Evolutionary conservation across 805 yeast species (phyloP), one percentile per base, ranked within the genome.

Genomic region (Nakazawaea pomicola): DNA sequence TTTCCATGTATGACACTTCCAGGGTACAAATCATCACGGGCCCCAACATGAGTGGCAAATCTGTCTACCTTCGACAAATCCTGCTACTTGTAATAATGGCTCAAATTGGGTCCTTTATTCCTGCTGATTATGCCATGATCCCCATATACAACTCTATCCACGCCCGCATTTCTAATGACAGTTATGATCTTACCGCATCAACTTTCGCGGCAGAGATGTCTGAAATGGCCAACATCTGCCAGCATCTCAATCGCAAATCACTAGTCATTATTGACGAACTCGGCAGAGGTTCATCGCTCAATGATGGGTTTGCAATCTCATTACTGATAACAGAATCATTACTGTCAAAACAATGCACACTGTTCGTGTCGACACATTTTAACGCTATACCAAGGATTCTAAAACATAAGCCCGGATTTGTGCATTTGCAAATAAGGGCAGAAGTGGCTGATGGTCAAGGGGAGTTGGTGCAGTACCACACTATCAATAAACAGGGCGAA

Each of bases 41-140:
- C 1, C 74, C 78, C 3, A 78, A 78, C 46, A 74, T 75, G 80
- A 78, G 81, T 36, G 84, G 83, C 2, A 78, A 78, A 49, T 76
- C 83, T 0, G 71, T 77, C 4, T 74, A 73, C 45, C 65, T 78
- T 30, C 68, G 70, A 38, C 80, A 76, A 47, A 61, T 74, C 6
- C 76, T 78, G 1, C 48, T 75, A 6, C 47, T 74, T 8, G 60
- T 62, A 2, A 65, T 78, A 6, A 61, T 79, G 68, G 72, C 78
- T 0, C 85, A 80, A 50, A 68, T 77, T 21, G 85, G 85, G 0
- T 68, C 74, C 8, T 73, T 62, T 25, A 38, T 72, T 0, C 76
- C 76, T 0, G 75, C 77, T 8, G 61, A 60, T 4, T 57, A 53
- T 46, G 78, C 73, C 0, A 52, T 49, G 4, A 40, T 73, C 20